Evolutionary conservation across 495 filamentous ascomycete genomes (phyloP).

Genomic region (Penicillium argentinense): DNA sequence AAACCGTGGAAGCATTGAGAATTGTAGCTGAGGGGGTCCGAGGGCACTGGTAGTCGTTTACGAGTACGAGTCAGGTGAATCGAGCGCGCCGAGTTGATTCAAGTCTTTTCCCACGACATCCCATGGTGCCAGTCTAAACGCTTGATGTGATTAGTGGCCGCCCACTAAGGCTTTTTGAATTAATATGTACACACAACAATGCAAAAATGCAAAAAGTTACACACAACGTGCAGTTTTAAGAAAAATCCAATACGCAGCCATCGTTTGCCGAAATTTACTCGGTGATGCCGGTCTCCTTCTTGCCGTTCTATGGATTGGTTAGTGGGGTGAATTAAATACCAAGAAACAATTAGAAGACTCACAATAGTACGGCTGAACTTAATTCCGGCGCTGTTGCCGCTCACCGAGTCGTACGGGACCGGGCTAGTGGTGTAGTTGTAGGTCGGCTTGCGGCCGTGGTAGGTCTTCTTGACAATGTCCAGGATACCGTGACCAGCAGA

Average conservation of each 20-base stretch:
- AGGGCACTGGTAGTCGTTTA: too few relatives aligned
- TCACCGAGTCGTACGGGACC: slow-evolving; percentile 37
- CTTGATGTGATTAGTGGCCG: neutral
- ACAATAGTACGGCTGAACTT: slow-evolving; percentile 26
- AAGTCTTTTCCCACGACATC: too few relatives aligned
- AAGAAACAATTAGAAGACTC: neutral
- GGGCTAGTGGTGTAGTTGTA: slow-evolving; percentile 45
- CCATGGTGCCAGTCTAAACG: too few relatives aligned
- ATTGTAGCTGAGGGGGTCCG: too few relatives aligned
- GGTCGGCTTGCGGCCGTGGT: slow-evolving; percentile 28
- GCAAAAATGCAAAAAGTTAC: too few relatives aligned
- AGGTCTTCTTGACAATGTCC: slow-evolving; percentile 42
- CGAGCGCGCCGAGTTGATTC: too few relatives aligned
- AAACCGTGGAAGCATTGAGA: too few relatives aligned
- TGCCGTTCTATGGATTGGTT: slow-evolving; percentile 8
- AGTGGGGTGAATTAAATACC: neutral
- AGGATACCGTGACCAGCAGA: slow-evolving; percentile 49
- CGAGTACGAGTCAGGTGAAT: too few relatives aligned
- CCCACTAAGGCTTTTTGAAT: neutral
- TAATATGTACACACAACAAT: neutral
- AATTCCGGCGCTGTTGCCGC: slow-evolving; percentile 34
- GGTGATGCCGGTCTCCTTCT: slow-evolving; percentile 17
- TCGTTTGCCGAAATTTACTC: too few relatives aligned
- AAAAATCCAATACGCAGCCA: too few relatives aligned
- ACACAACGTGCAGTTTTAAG: too few relatives aligned